Evolutionary conservation across 768 basidiomycete species (phyloP), one percentile per base, ranked within the genome.

Genomic region (Neoboletus brunneissimus): DNA sequence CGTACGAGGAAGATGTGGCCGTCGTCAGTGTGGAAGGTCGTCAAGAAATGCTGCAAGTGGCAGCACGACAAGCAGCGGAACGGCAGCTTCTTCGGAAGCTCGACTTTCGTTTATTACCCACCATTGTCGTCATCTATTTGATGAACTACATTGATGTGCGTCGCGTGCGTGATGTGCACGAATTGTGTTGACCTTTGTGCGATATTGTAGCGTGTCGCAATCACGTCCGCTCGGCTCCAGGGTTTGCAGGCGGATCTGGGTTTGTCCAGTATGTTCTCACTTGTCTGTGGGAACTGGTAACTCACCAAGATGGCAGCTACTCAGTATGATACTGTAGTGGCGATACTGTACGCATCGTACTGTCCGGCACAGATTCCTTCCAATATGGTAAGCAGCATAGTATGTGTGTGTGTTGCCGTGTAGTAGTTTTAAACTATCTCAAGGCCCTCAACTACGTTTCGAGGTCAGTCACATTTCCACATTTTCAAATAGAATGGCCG

Each of bases 71-170:
- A 22, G 23, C 18, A 35, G 61, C 55, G 3, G 67, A 69, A 48
- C 56, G 53, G 23, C 51, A 22, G 53, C 78, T 88, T 16, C 76
- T 84, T 16, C 74, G 81, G 40, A 82, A 79, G 57, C 74, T 88
- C 46, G 86, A 87, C 59, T 67, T 61, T 57, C 74, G 84, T 35
- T 68, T 87, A 4, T 64, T 88, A 46, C 82, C 83, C 0, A 81
- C 81, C 0, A 78, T 87, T 38, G 72, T 84, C 20, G 50, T 85
- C 51, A 83, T 87, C 34, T 85, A 72, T 60, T 77, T 87, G 56
- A 80, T 86, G 81, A 87, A 87, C 60, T 85, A 84, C 60, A 85
- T 87, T 56, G 85, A 86, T 66, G 85, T 86, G 56, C 58, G 70
- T 63, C 1, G 34, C 27, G 16, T 38, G 2, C 40, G 25, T 11